Base-by-base conservation (phyloP, 352 stramenopile genomes). In the Phytophthora aleatoria region DNA sequence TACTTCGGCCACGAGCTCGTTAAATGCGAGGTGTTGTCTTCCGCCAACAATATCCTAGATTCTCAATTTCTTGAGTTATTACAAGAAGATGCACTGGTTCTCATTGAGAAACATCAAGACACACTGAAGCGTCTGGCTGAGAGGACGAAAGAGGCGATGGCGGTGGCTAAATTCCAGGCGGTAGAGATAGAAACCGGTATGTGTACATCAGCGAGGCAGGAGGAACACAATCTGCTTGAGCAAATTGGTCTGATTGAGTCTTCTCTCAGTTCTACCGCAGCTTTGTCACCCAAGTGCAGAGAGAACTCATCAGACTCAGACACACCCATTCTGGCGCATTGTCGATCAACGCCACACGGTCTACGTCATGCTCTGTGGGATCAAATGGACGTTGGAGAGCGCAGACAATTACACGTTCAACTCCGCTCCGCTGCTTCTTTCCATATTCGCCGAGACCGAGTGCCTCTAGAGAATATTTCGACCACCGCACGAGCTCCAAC, bases 1-100 rank as follows among this genome's bases (percentile, higher is more conserved):
- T 72, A 62, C 41, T 79, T 78, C 42, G 59, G 49, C 0, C 71
- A 80, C 35, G 74, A 83, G 26, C 31, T 86, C 0, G 72, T 83
- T 15, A 70, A 55, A 1, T 74, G 52, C 0, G 47, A 31, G 6
- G 48, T 66, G 3, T 50, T 76, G 12, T 33, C 48, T 26, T 64
- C 45, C 5, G 24, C 20, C 11, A 15, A 11, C 6, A 39, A 13
- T 10, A 59, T 35, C 38, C 20, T 20, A 63, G 2, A 26, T n/a
- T 16, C 20, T 20, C 20, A 20, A 1, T 16, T 33, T 2, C 33
- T 73, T 9, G 77, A 86, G 16, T 64, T 83, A 4, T 59, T 86
- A 0, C 77, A 81, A 42, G 63, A 67, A 33, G 77, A 86, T 26
- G 77, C 72, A 0, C 5, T 86, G 6, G 26, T 60, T 6, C 45